Percentiles rank a stretch among this genome's conserved stretches.
Conservation (phyloP, 1,284 basidiomycete genomes). For the Apiotrichum mycotoxinovorans region DNA sequence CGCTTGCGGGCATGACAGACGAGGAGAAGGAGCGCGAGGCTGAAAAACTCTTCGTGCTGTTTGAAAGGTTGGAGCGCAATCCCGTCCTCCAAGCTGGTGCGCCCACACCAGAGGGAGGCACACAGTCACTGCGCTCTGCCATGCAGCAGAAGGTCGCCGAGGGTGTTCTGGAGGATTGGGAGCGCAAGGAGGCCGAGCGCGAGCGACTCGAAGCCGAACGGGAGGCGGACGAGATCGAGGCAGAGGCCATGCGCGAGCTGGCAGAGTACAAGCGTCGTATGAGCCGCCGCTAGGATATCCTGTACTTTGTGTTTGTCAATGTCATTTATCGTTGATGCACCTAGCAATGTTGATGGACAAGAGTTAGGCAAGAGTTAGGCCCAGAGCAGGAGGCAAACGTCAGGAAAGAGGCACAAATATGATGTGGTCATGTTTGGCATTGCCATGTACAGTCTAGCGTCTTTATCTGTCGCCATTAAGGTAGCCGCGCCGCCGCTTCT, state of each 20-base stretch:
- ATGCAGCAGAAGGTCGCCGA: constrained; percentile 68
- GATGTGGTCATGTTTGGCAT: not conserved
- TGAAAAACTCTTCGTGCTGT: constrained; percentile 81
- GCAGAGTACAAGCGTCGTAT: constrained; percentile 36
- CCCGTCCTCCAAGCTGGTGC: constrained; percentile 47
- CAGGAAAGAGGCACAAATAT: too few species aligned
- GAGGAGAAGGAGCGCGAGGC: constrained; percentile 89
- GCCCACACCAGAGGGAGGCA: constrained; percentile 25
- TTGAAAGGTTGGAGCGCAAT: constrained; percentile 75
- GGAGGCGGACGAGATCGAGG: constrained; percentile 39
- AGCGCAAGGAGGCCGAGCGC: constrained; percentile 27
- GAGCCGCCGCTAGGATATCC: constrained; percentile 10
- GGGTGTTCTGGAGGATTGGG: constrained; percentile 50
- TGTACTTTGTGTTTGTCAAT: not conserved
- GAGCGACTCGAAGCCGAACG: constrained; percentile 31
- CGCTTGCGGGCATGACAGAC: constrained; percentile 66
- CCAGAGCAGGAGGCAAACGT: too few species aligned
- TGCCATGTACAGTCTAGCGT: not conserved
- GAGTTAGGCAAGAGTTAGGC: not conserved
- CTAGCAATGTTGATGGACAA: not conserved
- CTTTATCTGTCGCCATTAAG: not conserved
- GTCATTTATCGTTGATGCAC: not conserved
- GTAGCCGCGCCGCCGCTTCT: not conserved
- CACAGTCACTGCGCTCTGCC: constrained; percentile 51
- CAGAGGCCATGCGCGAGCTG: constrained; percentile 41